These are phyloP conservation scores for Chaetomiaceae sp. DNA, from an alignment of 2,329 filamentous ascomycete genomes.

Conservation along the genomic window DNA sequence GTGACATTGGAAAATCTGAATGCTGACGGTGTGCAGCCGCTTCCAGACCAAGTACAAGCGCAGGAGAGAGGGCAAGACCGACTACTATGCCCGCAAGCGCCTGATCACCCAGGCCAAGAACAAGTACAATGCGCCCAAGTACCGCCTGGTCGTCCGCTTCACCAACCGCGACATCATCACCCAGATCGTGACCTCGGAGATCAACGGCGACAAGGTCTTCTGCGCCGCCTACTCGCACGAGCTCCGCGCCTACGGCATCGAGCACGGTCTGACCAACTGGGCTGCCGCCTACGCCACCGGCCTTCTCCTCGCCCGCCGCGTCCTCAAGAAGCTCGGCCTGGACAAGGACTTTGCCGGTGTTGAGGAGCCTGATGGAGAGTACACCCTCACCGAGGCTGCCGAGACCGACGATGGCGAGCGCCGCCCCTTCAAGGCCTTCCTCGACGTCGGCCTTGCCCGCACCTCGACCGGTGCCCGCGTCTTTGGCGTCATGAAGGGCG, in stretches of 20 bases:
- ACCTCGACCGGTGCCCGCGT: slow-evolving; percentile 98
- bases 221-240: slow-evolving; percentile 91
- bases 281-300: slow-evolving; percentile 94
- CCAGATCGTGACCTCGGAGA: slow-evolving; percentile 95
- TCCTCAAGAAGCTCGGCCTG: slow-evolving; percentile 93
- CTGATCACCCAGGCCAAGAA: slow-evolving; percentile 99
- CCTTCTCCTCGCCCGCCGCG: slow-evolving; percentile 93
- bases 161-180: slow-evolving; percentile 99
- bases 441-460: slow-evolving; percentile 94
- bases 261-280: slow-evolving; percentile 99
- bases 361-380: slow-evolving; percentile 96
- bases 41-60: slow-evolving; percentile 99
- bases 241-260: slow-evolving; percentile 94
- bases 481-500: slow-evolving; percentile 99
- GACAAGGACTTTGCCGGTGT: slow-evolving; percentile 93
- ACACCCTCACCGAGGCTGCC: slow-evolving; percentile 87
- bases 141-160: slow-evolving; percentile 98
- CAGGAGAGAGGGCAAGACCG: slow-evolving; percentile 93
- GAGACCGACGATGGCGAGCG: slow-evolving; percentile 89
- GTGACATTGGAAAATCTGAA: background rate
- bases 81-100: slow-evolving; percentile 99
- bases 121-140: slow-evolving; percentile 99
- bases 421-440: slow-evolving; percentile 98
- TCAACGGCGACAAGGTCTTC: slow-evolving; percentile 97
- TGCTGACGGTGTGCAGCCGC: slow-evolving; percentile 55